Evolutionary conservation across 163 green algal species (phyloP).

Genomic region (Botryococcus braunii): DNA sequence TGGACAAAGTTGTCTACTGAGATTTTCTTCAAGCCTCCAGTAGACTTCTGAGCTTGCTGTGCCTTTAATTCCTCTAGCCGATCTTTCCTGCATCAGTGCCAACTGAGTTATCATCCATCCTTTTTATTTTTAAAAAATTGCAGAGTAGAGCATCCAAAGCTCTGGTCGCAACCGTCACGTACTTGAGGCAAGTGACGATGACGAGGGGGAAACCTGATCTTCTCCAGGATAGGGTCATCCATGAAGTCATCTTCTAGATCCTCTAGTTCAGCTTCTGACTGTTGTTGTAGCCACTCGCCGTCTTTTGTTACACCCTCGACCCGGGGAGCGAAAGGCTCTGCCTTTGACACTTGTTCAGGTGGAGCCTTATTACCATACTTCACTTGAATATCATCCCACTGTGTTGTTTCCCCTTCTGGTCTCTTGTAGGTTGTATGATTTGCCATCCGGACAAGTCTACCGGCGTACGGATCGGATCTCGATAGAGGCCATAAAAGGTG

Average conservation of each 20-base stretch:
- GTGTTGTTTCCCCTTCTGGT: constrained; percentile 61
- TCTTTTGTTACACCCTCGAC: constrained; percentile 20
- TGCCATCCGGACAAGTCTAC: no score
- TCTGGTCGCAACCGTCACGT: background rate
- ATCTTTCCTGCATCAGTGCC: constrained; percentile 35
- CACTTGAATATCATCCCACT: constrained; percentile 85
- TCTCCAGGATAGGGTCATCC: constrained; percentile 67
- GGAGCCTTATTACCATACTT: constrained; percentile 66
- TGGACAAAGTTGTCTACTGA: constrained; percentile 59
- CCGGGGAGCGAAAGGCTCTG: constrained; percentile 29
- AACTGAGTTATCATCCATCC: background rate
- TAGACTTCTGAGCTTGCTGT: constrained; percentile 27
- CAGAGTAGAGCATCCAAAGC: background rate
- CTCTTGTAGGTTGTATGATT: constrained; percentile 76
- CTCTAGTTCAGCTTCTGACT: constrained; percentile 47
- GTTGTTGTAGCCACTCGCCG: constrained; percentile 22
- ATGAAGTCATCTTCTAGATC: constrained; percentile 68
- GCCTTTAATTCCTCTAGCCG: constrained; percentile 62
- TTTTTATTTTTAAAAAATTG: background rate
- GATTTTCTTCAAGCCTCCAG: constrained; percentile 58
- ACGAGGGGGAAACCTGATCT: constrained; percentile 72
- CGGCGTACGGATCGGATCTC: no score
- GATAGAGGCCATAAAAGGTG: no score
- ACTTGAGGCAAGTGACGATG: background rate
- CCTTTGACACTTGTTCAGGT: constrained; percentile 45